A percentile compares a stretch with the other conserved stretches of the same genome.
phyloP scores from a whole-genome alignment of 2,329 filamentous ascomycete genomes.

The Diaporthe citrichinensis region DNA sequence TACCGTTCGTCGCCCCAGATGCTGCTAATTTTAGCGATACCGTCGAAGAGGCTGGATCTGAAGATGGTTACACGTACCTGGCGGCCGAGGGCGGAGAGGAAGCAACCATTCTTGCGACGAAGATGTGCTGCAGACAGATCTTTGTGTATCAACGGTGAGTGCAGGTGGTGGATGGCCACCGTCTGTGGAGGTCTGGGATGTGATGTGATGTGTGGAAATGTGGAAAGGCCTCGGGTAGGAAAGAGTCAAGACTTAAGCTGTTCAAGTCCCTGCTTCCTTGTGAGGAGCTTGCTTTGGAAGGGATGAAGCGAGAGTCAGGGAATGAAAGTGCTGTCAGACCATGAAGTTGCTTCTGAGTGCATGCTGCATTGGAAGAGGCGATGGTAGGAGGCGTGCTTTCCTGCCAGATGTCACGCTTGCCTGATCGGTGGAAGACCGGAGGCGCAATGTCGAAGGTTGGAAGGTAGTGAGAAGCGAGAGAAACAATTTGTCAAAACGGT shows the following conservation, averaged over 20 bases:
- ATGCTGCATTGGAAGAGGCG: too few relatives aligned
- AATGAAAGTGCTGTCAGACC: not conserved
- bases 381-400: not conserved
- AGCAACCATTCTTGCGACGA: not conserved
- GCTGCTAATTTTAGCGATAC: not conserved
- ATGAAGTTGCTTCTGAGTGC: too few relatives aligned
- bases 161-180: not conserved
- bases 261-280: not conserved
- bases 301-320: too few relatives aligned
- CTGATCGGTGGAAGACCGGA: not conserved
- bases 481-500: too few relatives aligned
- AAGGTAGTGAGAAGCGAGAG: not conserved
- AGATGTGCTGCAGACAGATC: not conserved
- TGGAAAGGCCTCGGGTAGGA: not conserved
- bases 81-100: not conserved
- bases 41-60: fast-evolving
- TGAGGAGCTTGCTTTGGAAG: too few relatives aligned
- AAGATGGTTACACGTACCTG: not conserved
- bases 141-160: not conserved
- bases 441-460: not conserved
- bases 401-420: too few relatives aligned
- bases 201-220: not conserved
- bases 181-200: not conserved
- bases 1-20: not conserved
- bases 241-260: not conserved